A percentile compares a stretch with the other conserved stretches of the same genome.
phyloP scores from a whole-genome alignment of 2,329 filamentous ascomycete species.

The Coniochaeta hoffmannii region DNA sequence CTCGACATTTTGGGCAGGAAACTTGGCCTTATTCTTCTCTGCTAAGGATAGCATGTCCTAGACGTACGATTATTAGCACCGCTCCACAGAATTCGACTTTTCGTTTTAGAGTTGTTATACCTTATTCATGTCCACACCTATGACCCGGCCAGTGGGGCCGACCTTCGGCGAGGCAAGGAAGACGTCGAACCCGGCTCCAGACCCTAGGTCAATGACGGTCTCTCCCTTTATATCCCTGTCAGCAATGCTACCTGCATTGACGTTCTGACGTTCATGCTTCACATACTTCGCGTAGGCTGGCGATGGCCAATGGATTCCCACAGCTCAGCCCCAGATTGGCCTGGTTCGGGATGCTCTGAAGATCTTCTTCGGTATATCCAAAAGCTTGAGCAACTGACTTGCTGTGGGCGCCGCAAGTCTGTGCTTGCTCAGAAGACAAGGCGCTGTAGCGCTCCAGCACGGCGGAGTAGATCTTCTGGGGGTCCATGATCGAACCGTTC shows the following conservation, averaged over 20 bases:
- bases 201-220: constrained; percentile 49
- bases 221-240: constrained; percentile 35
- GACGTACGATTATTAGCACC: background rate
- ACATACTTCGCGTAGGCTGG: constrained; percentile 34
- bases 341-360: constrained; percentile 34
- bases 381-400: constrained; percentile 40
- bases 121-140: constrained; percentile 55
- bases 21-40: constrained; percentile 31
- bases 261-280: too few species aligned
- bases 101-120: constrained; percentile 18
- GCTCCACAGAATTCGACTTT: background rate
- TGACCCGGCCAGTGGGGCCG: constrained; percentile 36
- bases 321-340: constrained; percentile 47
- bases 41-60: constrained; percentile 50
- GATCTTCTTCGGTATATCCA: constrained; percentile 42
- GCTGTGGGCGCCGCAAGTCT: constrained; percentile 22
- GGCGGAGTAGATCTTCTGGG: constrained; percentile 24
- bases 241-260: background rate
- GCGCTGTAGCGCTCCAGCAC: constrained; percentile 28
- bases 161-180: constrained; percentile 46
- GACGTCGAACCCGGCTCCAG: constrained; percentile 50
- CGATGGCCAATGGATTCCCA: constrained; percentile 43
- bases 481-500: too few species aligned
- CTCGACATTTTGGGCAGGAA: constrained; percentile 32
- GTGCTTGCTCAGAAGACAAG: constrained; percentile 15